Evolutionary conservation across 331 rosid species (phyloP).

Genomic region (Acacia pycnantha): DNA sequence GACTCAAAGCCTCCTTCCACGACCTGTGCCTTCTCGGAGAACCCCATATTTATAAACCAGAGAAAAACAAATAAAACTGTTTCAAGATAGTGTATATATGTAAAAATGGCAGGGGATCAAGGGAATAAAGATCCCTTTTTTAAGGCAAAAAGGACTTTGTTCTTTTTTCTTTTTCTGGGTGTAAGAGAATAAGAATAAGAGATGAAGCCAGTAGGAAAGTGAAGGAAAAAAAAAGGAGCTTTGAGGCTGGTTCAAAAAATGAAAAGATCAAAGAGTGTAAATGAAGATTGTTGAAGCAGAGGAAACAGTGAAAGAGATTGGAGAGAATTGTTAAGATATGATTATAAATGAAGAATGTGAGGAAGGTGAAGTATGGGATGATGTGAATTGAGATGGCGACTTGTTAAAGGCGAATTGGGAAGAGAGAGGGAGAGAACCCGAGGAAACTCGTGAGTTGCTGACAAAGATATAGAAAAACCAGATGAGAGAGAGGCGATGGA

Average conservation of each 20-base stretch:
- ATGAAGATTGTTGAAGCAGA: slow-evolving; percentile 18
- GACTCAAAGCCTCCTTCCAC: slow-evolving; percentile 51
- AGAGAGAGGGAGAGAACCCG: slow-evolving; percentile 39
- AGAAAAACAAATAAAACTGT: not conserved
- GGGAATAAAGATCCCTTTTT: slow-evolving; percentile 23
- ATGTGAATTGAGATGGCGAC: not conserved
- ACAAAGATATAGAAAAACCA: not conserved
- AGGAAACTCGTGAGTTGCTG: slow-evolving; percentile 62
- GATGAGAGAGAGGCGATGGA: not conserved
- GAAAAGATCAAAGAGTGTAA: not conserved
- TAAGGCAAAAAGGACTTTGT: not conserved
- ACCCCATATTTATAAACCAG: slow-evolving; percentile 32
- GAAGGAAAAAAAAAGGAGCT: not conserved
- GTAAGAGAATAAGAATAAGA: not conserved
- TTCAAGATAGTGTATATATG: not conserved
- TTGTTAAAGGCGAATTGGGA: slow-evolving; percentile 24
- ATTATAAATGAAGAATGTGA: not conserved
- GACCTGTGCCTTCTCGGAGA: slow-evolving; percentile 46
- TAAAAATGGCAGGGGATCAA: not conserved
- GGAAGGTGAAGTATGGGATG: too few relatives aligned
- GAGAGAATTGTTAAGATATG: not conserved
- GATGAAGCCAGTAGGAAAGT: slow-evolving; percentile 25
- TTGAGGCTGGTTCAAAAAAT: not conserved
- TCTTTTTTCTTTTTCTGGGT: not conserved
- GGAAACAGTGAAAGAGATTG: slow-evolving; percentile 22